Base-by-base conservation (phyloP, 2,329 filamentous ascomycete species). In the Neofusicoccum sp. region DNA sequence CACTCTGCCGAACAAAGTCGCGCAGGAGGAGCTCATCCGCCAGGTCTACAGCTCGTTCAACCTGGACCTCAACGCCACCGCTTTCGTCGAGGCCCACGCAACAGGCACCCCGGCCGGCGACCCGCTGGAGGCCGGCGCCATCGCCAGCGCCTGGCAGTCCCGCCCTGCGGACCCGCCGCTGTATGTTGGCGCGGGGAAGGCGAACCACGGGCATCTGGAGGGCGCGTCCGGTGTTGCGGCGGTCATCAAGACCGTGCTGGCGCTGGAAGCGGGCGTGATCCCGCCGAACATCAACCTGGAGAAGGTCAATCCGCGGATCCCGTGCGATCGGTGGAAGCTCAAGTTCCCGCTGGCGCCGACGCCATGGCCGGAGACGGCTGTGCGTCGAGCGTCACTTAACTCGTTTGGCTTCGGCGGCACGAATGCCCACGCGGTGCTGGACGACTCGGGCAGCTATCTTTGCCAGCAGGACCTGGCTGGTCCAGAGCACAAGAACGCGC, bases 61-160 rank as follows among this genome's bases (percentile, higher is more conserved):
- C 1, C 70, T 80, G 2, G 62, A 68, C 64, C 61, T 60, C 1
- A 12, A 22, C 7, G 50, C 43, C n/a, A 65, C 65, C 1, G 28
- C 62, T 6, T 70, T 65, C 31, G 66, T 71, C 31, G 69, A 71
- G 45, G 64, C 65, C 5, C 66, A 87, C 66, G 86, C 85, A 6
- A 88, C 85, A 0, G 86, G 85, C 3, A 88, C 86, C 0, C 79
- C 81, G 29, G 84, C 82, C 2, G 84, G 85, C 8, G 71, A 74
- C 58, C 69, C 70, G 5, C 68, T 67, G 5, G 71, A 74, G 44
- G 68, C 70, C 0, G 61, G 64, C n/a, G 71, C 71, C 1, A 69
- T 74, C 39, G 9, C 44, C 3, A 14, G 33, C 1, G 64, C 65
- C 1, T 72, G 73, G 36, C 29, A 52, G 36, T 44, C 29, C 52